Evolutionary conservation across 805 yeast species (phyloP), one percentile per base, ranked within the genome.

Genomic region (Vanderwaltozyma tropicalis): DNA sequence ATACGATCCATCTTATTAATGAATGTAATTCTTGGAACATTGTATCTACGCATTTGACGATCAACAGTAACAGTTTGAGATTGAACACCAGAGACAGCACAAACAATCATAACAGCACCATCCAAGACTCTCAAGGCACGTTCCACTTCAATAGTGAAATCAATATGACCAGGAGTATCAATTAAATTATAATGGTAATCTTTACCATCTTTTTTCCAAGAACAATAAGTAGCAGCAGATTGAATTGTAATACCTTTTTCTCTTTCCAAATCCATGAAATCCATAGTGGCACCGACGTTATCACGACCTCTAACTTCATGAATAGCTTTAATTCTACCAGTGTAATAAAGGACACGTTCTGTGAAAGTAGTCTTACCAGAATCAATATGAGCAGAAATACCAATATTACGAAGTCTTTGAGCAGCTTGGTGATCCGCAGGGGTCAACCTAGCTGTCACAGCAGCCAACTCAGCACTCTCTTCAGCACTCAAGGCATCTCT

Each of bases 241-340:
- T 92, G 98, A 59, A 92, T 92, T 36, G 98, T 92, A 56, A 92
- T 92, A 63, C 98, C 98, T 61, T 92, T 92, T 63, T 92, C 98
- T 60, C 98, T 78, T 66, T 92, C 98, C 49, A 92, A 71, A 52
- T 92, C 98, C 98, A 92, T 92, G 43, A 88, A 89, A 63, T 92
- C 98, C 99, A 92, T 92, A 67, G 88, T 92, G 40, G 99, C 99
- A 43, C 99, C 99, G 41, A 92, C 97, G 48, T 87, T 80, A 61
- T 92, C 98, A 54, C 92, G 77, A 34, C 98, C 98, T 61, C 98
- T 74, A 32, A 84, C 96, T 63, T 88, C 97, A 57, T 88, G 97
- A 53, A 88, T 89, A 21, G 95, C 94, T 57, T 88, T 85, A 62
- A 92, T 92, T 58, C 98, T 76, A 42, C 98, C 98, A 2, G 98